These are phyloP conservation scores for Phoma sp. DNA, from an alignment of 2,329 filamentous ascomycete genomes.

Conservation along the genomic window DNA sequence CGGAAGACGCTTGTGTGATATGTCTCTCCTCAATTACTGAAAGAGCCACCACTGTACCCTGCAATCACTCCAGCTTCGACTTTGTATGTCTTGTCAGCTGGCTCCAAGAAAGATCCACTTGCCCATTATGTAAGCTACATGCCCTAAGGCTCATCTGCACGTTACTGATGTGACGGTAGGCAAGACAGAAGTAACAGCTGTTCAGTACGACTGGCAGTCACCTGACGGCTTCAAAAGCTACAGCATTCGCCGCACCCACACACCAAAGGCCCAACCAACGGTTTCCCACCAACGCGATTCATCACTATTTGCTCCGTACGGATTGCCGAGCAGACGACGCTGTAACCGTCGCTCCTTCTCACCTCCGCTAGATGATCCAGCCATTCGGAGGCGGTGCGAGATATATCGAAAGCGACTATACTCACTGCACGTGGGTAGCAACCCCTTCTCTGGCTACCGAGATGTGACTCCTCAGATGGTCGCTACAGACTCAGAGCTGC, in stretches of 20 bases:
- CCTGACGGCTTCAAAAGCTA: constrained; percentile 65
- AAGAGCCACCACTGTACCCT: constrained; percentile 74
- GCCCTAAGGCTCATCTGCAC: no score
- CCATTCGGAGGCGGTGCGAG: constrained; percentile 67
- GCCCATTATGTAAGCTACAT: constrained; percentile 76
- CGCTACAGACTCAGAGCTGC: constrained; percentile 67
- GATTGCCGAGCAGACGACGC: constrained; percentile 26
- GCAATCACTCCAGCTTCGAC: constrained; percentile 82
- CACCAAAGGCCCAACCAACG: constrained; percentile 4
- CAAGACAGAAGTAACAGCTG: constrained; percentile 60
- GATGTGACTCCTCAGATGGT: constrained; percentile 75
- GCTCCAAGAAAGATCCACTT: constrained; percentile 74
- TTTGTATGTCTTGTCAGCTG: constrained; percentile 84
- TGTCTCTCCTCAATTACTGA: constrained; percentile 81
- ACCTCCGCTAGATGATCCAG: constrained; percentile 45
- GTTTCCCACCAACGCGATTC: not conserved
- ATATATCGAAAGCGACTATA: constrained; percentile 77
- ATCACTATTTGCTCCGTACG: constrained; percentile 24
- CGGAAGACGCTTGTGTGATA: constrained; percentile 71
- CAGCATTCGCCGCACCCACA: constrained; percentile 51
- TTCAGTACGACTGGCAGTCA: constrained; percentile 69
- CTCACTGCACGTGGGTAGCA: constrained; percentile 83
- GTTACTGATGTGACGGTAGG: constrained; percentile 41
- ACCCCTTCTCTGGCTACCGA: constrained; percentile 75
- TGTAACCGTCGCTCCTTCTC: constrained; percentile 27